phyloP scores from a whole-genome alignment of 2,329 filamentous ascomycete species.

The Colletotrichum sp. region DNA sequence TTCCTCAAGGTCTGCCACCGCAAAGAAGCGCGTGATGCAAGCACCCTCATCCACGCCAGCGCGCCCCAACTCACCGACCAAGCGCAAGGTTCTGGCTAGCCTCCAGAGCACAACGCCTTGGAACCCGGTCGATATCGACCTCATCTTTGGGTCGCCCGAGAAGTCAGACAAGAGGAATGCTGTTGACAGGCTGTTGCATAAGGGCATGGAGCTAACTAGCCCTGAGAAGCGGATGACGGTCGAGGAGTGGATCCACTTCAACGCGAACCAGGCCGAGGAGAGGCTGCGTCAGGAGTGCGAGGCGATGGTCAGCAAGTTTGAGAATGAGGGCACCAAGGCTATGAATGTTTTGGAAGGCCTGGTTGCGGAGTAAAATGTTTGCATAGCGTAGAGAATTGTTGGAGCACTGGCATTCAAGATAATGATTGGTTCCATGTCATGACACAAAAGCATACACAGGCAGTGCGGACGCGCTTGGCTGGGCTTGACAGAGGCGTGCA shows the following conservation, averaged over 20 bases:
- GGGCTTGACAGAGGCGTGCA: not conserved
- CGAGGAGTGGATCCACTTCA: slow-evolving; percentile 88
- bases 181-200: slow-evolving; percentile 53
- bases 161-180: slow-evolving; percentile 58
- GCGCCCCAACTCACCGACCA: slow-evolving; percentile 61
- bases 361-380: slow-evolving; percentile 50
- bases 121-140: slow-evolving; percentile 78
- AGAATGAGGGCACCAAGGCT: slow-evolving; percentile 80
- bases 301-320: slow-evolving; percentile 80
- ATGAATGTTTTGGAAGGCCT: slow-evolving; percentile 80
- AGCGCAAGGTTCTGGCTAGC: slow-evolving; percentile 60
- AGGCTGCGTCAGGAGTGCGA: slow-evolving; percentile 84
- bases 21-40: slow-evolving; percentile 53
- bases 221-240: slow-evolving; percentile 90
- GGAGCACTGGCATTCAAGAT: not conserved
- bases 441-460: not conserved
- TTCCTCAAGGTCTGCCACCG: slow-evolving; percentile 63
- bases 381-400: slow-evolving; percentile 2
- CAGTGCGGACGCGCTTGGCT: not conserved
- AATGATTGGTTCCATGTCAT: slow-evolving; percentile 9
- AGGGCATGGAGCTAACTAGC: slow-evolving; percentile 68
- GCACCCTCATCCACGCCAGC: slow-evolving; percentile 47
- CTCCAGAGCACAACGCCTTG: slow-evolving; percentile 68
- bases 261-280: slow-evolving; percentile 81
- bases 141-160: slow-evolving; percentile 62